phyloP scores from a whole-genome alignment of 108 stramenopile genomes.

The Aurantiochytrium sp. region DNA sequence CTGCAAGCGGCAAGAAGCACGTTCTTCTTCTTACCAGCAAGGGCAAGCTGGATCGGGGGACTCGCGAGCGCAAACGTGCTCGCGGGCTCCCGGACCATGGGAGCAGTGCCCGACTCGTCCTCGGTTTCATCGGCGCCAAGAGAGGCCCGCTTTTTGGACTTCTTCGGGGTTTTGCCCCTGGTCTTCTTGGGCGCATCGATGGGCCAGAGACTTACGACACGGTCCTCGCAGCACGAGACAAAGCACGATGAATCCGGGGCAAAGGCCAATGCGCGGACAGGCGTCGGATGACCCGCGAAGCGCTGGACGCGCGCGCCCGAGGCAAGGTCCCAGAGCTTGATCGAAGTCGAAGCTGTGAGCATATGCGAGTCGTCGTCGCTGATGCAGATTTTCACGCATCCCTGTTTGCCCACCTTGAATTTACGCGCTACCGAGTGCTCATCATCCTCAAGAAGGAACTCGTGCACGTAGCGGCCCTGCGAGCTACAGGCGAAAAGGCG shows the following conservation, averaged over 20 bases:
- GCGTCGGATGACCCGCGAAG: neutral
- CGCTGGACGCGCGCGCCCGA: neutral
- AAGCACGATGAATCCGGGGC: neutral
- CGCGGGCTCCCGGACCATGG: neutral
- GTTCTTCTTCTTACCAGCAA: neutral
- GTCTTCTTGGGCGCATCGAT: neutral
- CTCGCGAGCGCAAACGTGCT: neutral
- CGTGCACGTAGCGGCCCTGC: neutral
- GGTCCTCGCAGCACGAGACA: neutral
- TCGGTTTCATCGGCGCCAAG: neutral
- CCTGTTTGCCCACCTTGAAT: neutral
- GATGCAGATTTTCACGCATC: neutral
- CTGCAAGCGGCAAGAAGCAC: neutral
- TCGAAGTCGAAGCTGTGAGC: neutral
- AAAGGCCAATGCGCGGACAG: neutral
- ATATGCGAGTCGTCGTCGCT: neutral
- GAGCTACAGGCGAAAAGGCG: neutral
- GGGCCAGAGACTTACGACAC: neutral
- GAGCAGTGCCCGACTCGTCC: neutral
- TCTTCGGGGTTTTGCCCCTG: neutral
- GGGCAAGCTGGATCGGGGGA: neutral
- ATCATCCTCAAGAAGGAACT: neutral
- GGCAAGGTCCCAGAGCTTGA: conserved; percentile 2
- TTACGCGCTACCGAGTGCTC: neutral
- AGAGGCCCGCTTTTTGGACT: neutral